Evolutionary conservation across 169 alveolate genomes (phyloP).

Genomic region (Plasmodium vivax): DNA sequence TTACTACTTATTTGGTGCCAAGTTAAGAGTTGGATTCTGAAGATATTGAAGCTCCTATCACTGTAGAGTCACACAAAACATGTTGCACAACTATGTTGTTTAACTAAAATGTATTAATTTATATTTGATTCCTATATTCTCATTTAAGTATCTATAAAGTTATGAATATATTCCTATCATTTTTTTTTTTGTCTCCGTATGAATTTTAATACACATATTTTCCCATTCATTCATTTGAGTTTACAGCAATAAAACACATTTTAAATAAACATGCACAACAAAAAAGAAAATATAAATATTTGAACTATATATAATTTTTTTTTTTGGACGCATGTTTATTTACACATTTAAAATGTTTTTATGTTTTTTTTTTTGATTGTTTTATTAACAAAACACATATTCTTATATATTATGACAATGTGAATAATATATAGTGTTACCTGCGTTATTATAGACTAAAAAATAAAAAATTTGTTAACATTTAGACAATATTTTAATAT

Average conservation of each 20-base stretch:
- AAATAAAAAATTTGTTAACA: neutral
- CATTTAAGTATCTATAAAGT: neutral
- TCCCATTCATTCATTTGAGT: slow-evolving; percentile 1
- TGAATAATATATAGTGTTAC: neutral
- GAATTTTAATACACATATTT: neutral
- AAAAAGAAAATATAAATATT: slow-evolving; percentile 7
- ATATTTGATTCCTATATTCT: slow-evolving; percentile 15
- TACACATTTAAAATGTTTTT: neutral
- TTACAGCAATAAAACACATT: slow-evolving; percentile 14
- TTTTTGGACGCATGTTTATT: neutral
- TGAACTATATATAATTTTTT: slow-evolving; percentile 11
- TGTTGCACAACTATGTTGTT: neutral
- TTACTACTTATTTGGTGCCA: neutral
- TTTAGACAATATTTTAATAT: neutral
- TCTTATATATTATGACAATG: neutral
- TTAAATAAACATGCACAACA: slow-evolving; percentile 15
- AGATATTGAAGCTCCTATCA: neutral
- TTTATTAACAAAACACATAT: neutral
- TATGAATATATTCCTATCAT: neutral
- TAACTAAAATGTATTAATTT: slow-evolving; percentile 10
- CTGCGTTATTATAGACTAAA: neutral
- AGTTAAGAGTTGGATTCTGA: neutral
- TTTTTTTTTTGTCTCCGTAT: slow-evolving; percentile 45
- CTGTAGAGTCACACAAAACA: neutral
- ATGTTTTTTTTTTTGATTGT: neutral